Percentiles rank a stretch among this genome's conserved stretches.
These are phyloP conservation scores for Lanmaoa rubissima DNA, from an alignment of 768 basidiomycete genomes.

Conservation along the genomic window DNA sequence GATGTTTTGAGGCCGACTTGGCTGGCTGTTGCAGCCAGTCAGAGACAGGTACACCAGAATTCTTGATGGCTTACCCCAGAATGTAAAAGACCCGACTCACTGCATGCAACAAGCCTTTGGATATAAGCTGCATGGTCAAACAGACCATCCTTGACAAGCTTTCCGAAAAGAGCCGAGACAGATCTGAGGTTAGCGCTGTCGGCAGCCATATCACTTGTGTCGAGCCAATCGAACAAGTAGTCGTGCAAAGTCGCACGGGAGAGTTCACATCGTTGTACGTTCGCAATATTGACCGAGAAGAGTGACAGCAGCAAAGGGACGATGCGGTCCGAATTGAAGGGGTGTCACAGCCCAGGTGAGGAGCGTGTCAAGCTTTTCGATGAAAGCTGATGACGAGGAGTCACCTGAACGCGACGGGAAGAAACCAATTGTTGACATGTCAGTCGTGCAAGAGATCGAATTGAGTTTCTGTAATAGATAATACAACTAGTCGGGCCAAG, in stretches of 20 bases:
- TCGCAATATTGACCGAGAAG: conserved; percentile 64
- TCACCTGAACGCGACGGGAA: conserved; percentile 46
- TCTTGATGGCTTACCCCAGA: conserved; percentile 42
- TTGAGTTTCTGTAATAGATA: conserved; percentile 59
- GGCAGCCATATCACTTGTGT: conserved; percentile 59
- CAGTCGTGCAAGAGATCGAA: conserved; percentile 65
- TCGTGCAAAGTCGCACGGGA: conserved; percentile 67
- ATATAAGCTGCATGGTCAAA: conserved; percentile 77
- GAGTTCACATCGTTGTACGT: conserved; percentile 57
- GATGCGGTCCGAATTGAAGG: conserved; percentile 79
- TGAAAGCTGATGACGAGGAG: conserved; percentile 43
- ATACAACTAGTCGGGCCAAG: not conserved
- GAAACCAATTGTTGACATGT: conserved; percentile 55
- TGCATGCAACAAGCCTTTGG: conserved; percentile 77
- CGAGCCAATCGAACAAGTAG: conserved; percentile 79
- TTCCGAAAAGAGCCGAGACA: conserved; percentile 69
- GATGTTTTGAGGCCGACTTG: conserved; percentile 53
- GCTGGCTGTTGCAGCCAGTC: conserved; percentile 5
- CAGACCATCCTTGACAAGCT: conserved; percentile 62
- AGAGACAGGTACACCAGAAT: not conserved
- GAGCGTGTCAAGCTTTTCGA: conserved; percentile 69
- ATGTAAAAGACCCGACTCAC: conserved; percentile 59
- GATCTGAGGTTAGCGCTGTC: conserved; percentile 53
- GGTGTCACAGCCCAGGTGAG: conserved; percentile 81
- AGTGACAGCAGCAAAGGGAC: conserved; percentile 71